Evolutionary conservation across 371 early-diverging fungal species (phyloP).

Genomic region (Batrachochytrium dendrobatidis): DNA sequence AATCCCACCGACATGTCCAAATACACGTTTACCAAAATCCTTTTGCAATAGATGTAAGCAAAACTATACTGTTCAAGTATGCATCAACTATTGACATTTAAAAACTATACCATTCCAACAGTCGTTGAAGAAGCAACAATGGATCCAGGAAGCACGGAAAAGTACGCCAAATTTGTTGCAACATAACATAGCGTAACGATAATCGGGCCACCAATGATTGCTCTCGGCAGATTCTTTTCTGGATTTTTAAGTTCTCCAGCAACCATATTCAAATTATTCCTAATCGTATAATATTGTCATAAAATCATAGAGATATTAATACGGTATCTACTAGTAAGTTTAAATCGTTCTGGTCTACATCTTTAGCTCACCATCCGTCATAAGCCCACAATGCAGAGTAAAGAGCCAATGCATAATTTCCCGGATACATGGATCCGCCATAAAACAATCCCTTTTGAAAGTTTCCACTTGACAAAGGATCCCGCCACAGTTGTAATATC

Average conservation of each 20-base stretch:
- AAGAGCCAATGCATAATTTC: conserved; percentile 69
- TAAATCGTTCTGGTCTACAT: background rate
- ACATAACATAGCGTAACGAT: conserved; percentile 72
- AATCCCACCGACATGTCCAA: conserved; percentile 64
- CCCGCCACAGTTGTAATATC: conserved; percentile 59
- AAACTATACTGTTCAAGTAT: background rate
- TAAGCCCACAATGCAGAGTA: conserved; percentile 87
- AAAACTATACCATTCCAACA: conserved; percentile 16
- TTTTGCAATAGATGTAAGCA: conserved; percentile 22
- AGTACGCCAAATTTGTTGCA: conserved; percentile 79
- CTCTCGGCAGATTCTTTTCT: conserved; percentile 66
- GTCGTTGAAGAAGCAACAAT: conserved; percentile 14
- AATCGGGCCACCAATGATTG: conserved; percentile 52
- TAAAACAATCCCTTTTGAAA: conserved; percentile 56
- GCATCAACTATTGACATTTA: background rate
- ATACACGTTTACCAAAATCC: conserved; percentile 67
- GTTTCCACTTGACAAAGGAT: conserved; percentile 18
- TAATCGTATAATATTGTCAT: background rate
- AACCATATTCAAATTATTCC: conserved; percentile 80
- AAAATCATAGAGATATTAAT: background rate
- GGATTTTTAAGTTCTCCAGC: conserved; percentile 87
- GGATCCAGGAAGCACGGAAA: conserved; percentile 60
- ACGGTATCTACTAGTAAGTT: background rate
- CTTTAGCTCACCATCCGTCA: conserved; percentile 69
- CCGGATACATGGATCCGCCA: conserved; percentile 50